Base-by-base conservation (phyloP, 2,329 filamentous ascomycete genomes). In the Zasmidium cellare region DNA sequence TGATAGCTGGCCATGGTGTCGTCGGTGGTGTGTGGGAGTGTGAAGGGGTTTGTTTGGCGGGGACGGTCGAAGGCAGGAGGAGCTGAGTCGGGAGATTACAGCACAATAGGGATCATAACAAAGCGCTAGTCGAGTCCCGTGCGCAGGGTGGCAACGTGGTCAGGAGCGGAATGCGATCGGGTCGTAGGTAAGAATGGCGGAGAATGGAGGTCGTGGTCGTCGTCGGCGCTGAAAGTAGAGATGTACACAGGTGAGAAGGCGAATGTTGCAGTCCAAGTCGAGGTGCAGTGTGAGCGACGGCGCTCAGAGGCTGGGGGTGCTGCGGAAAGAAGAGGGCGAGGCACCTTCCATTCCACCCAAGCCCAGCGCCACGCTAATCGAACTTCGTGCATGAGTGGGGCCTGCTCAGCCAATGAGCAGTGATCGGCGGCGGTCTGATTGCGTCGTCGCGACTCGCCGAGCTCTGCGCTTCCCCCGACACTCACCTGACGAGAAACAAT, bases 1-100 rank as follows among this genome's bases (percentile, higher is more conserved):
- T 76, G 78, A 71, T 79, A 80, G 74, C 74, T 78, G 59, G 77
- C 76, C 78, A 80, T 80, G 71, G 7, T 57, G 41, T 46, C 24
- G 25, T 9, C 41, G 9, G 44, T 48, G 48, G 23, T 24, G 46
- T 46, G 48, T 53, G n/a, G 23, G 48, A 41, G 55, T 52, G 28
- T 19, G 12, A 25, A 18, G 16, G 47, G 47, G 3, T 25, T 49
- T 52, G 31, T 52, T 52, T 35, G 28, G 31, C 18, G 28, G 31
- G 35, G 38, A 23, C 22, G 50, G 50, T 52, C 16, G 50, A 45
- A 46, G 46, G 25, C 46, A 31, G 55, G 55, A 41, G 35, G 53
- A 49, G 6, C 49, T 52, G 49, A 49, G 19, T 49, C 41, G 49
- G 44, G 55, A 57, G 55, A 57, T 57, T 53, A 53, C 55, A 53